Evolutionary conservation across 495 filamentous ascomycete species (phyloP).

Genomic region (Podospora tetraspora): DNA sequence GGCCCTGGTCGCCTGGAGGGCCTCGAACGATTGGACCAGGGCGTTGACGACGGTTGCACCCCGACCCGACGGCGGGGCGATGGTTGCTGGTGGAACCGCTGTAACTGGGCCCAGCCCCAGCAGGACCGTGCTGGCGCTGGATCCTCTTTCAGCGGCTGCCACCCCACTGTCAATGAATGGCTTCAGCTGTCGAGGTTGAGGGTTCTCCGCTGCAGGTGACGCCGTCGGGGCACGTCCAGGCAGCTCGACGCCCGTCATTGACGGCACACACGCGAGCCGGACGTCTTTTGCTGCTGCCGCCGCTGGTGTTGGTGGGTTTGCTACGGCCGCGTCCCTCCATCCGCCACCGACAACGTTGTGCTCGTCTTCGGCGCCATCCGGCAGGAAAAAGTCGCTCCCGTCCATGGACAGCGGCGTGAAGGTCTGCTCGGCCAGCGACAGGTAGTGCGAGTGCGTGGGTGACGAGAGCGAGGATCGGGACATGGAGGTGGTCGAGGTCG

Average conservation of each 20-base stretch:
- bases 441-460: slow-evolving; percentile 23
- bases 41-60: slow-evolving; percentile 24
- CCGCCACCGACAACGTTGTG: not conserved
- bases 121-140: slow-evolving; percentile 19
- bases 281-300: not conserved
- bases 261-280: not conserved
- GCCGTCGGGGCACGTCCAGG: not conserved
- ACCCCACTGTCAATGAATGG: not conserved
- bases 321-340: slow-evolving; percentile 3
- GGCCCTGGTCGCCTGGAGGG: slow-evolving; percentile 21
- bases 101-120: not conserved
- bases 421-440: slow-evolving; percentile 32
- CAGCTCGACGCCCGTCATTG: not conserved
- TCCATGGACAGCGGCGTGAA: slow-evolving; percentile 45
- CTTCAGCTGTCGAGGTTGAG: not conserved
- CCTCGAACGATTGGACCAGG: slow-evolving; percentile 32
- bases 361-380: slow-evolving; percentile 12
- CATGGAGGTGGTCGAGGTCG: slow-evolving; percentile 15
- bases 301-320: slow-evolving; percentile 8
- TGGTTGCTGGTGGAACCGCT: slow-evolving; percentile 3
- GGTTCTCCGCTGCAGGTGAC: slow-evolving; percentile 13
- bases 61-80: slow-evolving; percentile 9
- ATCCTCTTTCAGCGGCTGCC: not conserved
- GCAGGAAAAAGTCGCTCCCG: slow-evolving; percentile 25
- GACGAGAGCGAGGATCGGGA: slow-evolving; percentile 20